Conservation (phyloP, 169 alveolate genomes). For the Cryptosporidium bovis region DNA sequence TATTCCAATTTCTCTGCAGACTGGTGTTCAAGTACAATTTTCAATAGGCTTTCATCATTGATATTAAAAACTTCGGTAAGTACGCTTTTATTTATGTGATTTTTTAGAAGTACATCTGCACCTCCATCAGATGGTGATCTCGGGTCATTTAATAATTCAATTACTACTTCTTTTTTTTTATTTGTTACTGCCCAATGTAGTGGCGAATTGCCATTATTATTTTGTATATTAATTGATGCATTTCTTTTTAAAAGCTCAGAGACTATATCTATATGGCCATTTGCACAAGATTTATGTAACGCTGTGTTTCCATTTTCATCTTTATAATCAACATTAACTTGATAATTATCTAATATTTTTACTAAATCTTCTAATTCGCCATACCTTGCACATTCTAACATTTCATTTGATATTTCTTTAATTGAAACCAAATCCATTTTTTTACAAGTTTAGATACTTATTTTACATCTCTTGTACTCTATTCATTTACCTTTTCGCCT, state of each 20-base stretch:
- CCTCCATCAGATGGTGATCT: conserved; percentile 41
- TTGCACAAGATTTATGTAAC: conserved; percentile 67
- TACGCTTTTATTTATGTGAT: conserved; percentile 33
- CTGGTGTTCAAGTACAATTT: conserved; percentile 36
- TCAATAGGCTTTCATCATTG: conserved; percentile 29
- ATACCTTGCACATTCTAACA: conserved; percentile 72
- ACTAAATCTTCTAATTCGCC: conserved; percentile 64
- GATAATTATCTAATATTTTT: conserved; percentile 15
- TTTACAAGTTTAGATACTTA: too few species aligned
- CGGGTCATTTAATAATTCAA: conserved; percentile 9
- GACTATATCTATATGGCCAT: conserved; percentile 50
- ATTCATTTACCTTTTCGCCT: too few species aligned
- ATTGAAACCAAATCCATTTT: conserved; percentile 20
- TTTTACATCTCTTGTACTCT: too few species aligned
- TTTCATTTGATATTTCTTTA: conserved; percentile 52
- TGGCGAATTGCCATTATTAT: conserved; percentile 61
- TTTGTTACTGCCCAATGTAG: conserved; percentile 68
- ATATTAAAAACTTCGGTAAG: conserved; percentile 65
- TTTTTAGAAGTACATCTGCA: conserved; percentile 53
- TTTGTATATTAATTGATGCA: conserved; percentile 48
- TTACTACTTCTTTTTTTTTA: conserved; percentile 35
- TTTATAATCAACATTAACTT: conserved; percentile 35
- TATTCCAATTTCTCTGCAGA: conserved; percentile 56
- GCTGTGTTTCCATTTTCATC: conserved; percentile 67
- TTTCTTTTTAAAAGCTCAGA: conserved; percentile 23